These are phyloP conservation scores for Acacia concinna DNA, from an alignment of 331 rosid species.

Conservation along the genomic window DNA sequence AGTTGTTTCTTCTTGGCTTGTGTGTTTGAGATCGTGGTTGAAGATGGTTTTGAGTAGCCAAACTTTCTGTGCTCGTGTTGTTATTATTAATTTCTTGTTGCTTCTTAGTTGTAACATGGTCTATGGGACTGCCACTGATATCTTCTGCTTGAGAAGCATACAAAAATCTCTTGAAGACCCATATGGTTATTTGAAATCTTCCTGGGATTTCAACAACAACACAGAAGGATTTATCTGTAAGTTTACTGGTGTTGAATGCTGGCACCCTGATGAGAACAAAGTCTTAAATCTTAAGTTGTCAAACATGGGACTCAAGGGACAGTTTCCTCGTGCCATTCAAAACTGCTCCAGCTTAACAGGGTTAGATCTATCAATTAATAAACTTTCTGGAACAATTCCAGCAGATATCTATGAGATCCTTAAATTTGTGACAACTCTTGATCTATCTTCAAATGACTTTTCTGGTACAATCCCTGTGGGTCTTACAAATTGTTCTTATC, in stretches of 20 bases:
- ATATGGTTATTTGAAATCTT: conserved; percentile 40
- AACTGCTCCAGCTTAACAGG: conserved; percentile 78
- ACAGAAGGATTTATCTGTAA: conserved; percentile 74
- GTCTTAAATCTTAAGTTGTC: conserved; percentile 65
- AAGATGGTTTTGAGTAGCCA: conserved; percentile 39
- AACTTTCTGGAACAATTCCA: conserved; percentile 58
- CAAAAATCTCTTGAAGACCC: conserved; percentile 52
- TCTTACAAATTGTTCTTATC: conserved; percentile 54
- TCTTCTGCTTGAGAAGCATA: conserved; percentile 59
- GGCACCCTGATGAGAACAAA: conserved; percentile 85
- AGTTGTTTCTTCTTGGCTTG: conserved; percentile 25
- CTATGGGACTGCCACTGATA: conserved; percentile 51
- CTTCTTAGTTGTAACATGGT: conserved; percentile 45
- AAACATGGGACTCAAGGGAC: conserved; percentile 72
- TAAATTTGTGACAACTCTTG: conserved; percentile 32
- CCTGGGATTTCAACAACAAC: conserved; percentile 67
- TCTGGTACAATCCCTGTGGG: conserved; percentile 55
- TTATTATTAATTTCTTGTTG: conserved; percentile 40
- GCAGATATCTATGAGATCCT: conserved; percentile 30
- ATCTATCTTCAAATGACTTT: conserved; percentile 72
- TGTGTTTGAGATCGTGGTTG: conserved; percentile 38
- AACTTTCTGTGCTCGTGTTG: conserved; percentile 26
- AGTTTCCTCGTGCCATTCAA: conserved; percentile 47
- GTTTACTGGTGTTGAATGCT: conserved; percentile 77
- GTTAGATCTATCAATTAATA: conserved; percentile 66